phyloP scores from a whole-genome alignment of 441 rosid species.

The Pelargonium citronellum region DNA sequence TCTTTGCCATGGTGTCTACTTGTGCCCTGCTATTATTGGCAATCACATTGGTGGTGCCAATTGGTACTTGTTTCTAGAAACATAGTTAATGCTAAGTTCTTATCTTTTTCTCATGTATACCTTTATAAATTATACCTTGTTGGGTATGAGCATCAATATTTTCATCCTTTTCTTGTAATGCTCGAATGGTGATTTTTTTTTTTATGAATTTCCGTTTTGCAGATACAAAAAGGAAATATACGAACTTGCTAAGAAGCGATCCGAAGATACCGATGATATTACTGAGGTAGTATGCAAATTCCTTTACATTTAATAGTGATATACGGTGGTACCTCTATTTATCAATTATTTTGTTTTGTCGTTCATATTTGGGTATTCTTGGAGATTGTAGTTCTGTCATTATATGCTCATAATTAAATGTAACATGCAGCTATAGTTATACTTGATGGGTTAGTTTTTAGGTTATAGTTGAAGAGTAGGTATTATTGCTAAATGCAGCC shows the following conservation, averaged over 20 bases:
- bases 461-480: neutral
- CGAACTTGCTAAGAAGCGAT: constrained; percentile 71
- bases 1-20: neutral
- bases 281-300: constrained; percentile 49
- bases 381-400: constrained; percentile 4
- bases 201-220: constrained; percentile 22
- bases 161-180: neutral
- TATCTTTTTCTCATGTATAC: neutral
- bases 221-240: constrained; percentile 80
- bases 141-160: neutral
- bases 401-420: neutral
- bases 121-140: neutral
- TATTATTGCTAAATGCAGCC: neutral
- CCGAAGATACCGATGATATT: constrained; percentile 58
- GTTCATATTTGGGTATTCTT: neutral
- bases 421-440: neutral
- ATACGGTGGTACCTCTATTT: neutral
- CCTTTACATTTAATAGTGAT: neutral
- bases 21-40: neutral
- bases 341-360: neutral
- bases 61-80: neutral
- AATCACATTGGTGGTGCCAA: neutral
- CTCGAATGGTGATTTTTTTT: constrained; percentile 8
- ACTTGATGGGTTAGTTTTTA: neutral
- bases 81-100: neutral